Conservation (phyloP, 2,329 filamentous ascomycete species). For the Gremmenia infestans region DNA sequence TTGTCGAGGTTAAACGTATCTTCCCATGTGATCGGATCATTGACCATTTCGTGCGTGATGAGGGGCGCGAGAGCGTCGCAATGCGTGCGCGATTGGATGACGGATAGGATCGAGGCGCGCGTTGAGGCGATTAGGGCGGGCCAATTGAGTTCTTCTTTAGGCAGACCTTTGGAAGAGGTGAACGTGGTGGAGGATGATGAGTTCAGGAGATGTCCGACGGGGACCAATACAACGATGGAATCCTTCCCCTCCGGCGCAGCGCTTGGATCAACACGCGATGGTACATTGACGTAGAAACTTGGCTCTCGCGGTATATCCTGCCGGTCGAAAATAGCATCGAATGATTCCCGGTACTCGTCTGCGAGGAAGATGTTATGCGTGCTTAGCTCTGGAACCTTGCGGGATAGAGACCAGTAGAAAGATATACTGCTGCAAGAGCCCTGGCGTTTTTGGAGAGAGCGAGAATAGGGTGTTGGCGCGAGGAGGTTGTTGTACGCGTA, state of each 20-base stretch:
- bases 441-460: slow-evolving; percentile 41
- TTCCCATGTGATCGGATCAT: slow-evolving; percentile 63
- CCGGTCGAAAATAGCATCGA: slow-evolving; percentile 69
- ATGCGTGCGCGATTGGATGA: slow-evolving; percentile 56
- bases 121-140: slow-evolving; percentile 52
- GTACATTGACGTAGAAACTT: slow-evolving; percentile 74
- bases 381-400: slow-evolving; percentile 55
- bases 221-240: slow-evolving; percentile 64
- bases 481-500: slow-evolving; percentile 71
- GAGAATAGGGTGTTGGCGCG: slow-evolving; percentile 29
- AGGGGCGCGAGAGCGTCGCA: slow-evolving; percentile 39
- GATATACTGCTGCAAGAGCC: slow-evolving; percentile 69
- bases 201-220: slow-evolving; percentile 61
- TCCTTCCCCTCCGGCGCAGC: slow-evolving; percentile 64
- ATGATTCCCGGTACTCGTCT: slow-evolving; percentile 66
- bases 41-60: slow-evolving; percentile 52
- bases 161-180: slow-evolving; percentile 22
- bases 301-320: slow-evolving; percentile 63
- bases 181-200: slow-evolving; percentile 32
- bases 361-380: slow-evolving; percentile 77
- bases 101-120: slow-evolving; percentile 54
- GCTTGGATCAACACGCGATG: slow-evolving; percentile 60
- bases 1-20: slow-evolving; percentile 67
- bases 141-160: slow-evolving; percentile 51
- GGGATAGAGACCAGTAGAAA: slow-evolving; percentile 68